Percentiles rank a stretch among this genome's conserved stretches.
These are phyloP conservation scores for Byssothecium circinans DNA, from an alignment of 2,329 filamentous ascomycete species.

Conservation along the genomic window DNA sequence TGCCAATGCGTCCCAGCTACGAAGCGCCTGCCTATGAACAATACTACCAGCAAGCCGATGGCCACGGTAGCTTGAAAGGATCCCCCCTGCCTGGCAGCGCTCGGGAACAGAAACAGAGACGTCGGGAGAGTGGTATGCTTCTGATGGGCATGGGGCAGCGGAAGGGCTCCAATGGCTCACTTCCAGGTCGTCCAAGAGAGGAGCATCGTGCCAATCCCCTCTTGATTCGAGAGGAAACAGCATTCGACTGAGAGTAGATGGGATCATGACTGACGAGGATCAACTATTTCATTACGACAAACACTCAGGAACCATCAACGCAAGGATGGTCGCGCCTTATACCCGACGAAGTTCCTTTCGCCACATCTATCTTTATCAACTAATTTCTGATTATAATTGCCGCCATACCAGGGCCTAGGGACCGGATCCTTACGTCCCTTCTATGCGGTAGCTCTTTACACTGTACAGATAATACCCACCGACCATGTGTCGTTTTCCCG, in stretches of 20 bases:
- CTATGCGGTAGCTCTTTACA: neutral
- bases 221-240: constrained; percentile 32
- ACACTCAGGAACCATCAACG: neutral
- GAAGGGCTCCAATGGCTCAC: constrained; percentile 40
- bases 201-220: constrained; percentile 19
- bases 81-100: constrained; percentile 28
- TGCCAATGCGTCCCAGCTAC: constrained; percentile 54
- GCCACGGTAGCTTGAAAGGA: constrained; percentile 41
- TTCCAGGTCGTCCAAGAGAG: constrained; percentile 31
- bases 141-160: constrained; percentile 44
- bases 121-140: constrained; percentile 45
- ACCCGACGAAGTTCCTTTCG: constrained; percentile 3
- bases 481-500: constrained; percentile 7
- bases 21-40: constrained; percentile 37
- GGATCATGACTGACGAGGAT: neutral
- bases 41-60: constrained; percentile 30
- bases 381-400: constrained; percentile 39
- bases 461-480: constrained; percentile 20
- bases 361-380: constrained; percentile 12
- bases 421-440: constrained; percentile 29
- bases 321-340: constrained; percentile 8
- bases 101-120: constrained; percentile 35
- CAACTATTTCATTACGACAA: constrained; percentile 1
- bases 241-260: constrained; percentile 31
- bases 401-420: constrained; percentile 14